These are phyloP conservation scores for Dactylellina parvicollis DNA, from an alignment of 2,329 filamentous ascomycete genomes.

Conservation along the genomic window DNA sequence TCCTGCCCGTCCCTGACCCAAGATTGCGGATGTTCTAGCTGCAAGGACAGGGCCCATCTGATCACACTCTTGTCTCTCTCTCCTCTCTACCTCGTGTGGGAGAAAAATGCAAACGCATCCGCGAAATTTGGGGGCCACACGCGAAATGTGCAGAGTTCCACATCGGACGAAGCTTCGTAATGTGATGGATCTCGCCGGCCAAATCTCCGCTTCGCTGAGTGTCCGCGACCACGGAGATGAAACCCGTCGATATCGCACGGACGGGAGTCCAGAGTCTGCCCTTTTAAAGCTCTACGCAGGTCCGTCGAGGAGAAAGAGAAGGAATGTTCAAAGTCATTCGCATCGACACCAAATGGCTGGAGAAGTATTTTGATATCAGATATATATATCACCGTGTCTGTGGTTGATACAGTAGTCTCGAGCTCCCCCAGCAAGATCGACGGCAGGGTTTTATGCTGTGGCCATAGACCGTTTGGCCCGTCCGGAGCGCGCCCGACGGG, in stretches of 20 bases:
- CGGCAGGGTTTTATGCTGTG: slow-evolving; percentile 3
- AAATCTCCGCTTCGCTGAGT: slow-evolving; percentile 46
- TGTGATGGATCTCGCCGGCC: slow-evolving; percentile 14
- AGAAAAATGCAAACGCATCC: slow-evolving; percentile 29
- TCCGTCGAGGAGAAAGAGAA: no score
- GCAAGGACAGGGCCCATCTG: slow-evolving; percentile 44
- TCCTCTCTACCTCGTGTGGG: slow-evolving; percentile 12
- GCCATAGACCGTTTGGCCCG: slow-evolving; percentile 36
- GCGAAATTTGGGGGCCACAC: slow-evolving; percentile 24
- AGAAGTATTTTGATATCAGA: no score
- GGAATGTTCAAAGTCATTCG: background rate
- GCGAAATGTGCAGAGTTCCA: slow-evolving; percentile 5
- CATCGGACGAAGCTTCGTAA: slow-evolving; percentile 17
- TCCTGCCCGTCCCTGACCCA: slow-evolving; percentile 47
- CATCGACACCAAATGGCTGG: no score
- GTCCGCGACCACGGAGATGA: slow-evolving; percentile 35
- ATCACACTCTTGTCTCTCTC: slow-evolving; percentile 7
- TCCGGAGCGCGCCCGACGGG: slow-evolving; percentile 49
- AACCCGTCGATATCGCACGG: slow-evolving; percentile 15
- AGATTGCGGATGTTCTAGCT: slow-evolving; percentile 25
- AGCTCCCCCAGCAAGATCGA: background rate
- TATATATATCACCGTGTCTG: slow-evolving; percentile 1
- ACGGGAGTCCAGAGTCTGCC: no score
- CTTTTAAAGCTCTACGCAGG: no score
- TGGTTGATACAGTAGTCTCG: background rate